These are phyloP conservation scores for Cryptococcus jaspeensis DNA, from an alignment of 1,284 basidiomycete species.

Conservation along the genomic window DNA sequence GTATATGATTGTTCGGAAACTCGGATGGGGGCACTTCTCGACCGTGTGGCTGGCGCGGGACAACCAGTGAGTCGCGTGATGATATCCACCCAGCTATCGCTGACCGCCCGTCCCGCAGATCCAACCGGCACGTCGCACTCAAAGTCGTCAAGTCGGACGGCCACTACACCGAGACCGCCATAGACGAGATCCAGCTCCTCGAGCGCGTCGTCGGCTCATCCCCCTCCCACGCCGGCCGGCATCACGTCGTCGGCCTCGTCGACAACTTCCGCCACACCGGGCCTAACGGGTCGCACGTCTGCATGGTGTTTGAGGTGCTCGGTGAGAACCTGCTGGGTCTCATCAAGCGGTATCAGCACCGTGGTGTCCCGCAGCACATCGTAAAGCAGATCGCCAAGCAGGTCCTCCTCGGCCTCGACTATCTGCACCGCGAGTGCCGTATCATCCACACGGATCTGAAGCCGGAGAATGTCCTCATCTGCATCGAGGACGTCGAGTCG, in stretches of 20 bases:
- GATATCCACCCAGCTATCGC: background rate
- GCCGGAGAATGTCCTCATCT: slow-evolving; percentile 96
- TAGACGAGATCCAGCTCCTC: slow-evolving; percentile 98
- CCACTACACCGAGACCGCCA: slow-evolving; percentile 94
- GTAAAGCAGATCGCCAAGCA: slow-evolving; percentile 98
- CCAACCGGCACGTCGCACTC: slow-evolving; percentile 93
- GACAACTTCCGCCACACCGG: slow-evolving; percentile 97
- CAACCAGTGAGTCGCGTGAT: slow-evolving; percentile 62
- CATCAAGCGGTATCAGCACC: slow-evolving; percentile 84
- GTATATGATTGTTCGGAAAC: slow-evolving; percentile 89
- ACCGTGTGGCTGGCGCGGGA: slow-evolving; percentile 91
- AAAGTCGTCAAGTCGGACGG: slow-evolving; percentile 98
- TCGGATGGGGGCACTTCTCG: slow-evolving; percentile 97
- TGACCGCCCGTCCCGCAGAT: slow-evolving; percentile 54
- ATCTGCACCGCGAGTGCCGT: slow-evolving; percentile 94
- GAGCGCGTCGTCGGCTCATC: slow-evolving; percentile 89
- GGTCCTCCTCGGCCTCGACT: slow-evolving; percentile 90
- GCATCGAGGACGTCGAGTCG: slow-evolving; percentile 93
- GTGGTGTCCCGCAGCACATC: slow-evolving; percentile 86
- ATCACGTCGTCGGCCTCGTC: slow-evolving; percentile 85
- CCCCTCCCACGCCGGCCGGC: slow-evolving; percentile 59
- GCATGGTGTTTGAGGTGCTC: slow-evolving; percentile 99
- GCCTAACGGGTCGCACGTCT: slow-evolving; percentile 94
- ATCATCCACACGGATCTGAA: slow-evolving; percentile 97
- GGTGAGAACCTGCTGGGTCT: slow-evolving; percentile 97